Conservation (phyloP, 2,329 filamentous ascomycete species). For the Xylariaceae sp. region DNA sequence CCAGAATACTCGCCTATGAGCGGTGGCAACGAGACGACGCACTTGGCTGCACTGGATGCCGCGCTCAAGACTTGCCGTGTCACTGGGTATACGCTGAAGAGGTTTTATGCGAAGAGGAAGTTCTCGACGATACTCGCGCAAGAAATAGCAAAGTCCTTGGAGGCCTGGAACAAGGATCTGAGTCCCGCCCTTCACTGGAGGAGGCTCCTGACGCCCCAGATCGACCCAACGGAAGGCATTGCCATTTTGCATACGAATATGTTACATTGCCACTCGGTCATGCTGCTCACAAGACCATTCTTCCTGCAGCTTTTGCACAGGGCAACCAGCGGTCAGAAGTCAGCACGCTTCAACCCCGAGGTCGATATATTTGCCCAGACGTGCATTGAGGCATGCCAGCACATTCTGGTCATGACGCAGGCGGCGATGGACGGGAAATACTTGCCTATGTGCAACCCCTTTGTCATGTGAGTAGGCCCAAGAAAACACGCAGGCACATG, state of each 20-base stretch:
- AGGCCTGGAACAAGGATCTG: conserved; percentile 42
- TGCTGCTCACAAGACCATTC: conserved; percentile 57
- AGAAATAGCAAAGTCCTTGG: conserved; percentile 47
- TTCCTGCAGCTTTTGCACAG: conserved; percentile 50
- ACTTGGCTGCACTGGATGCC: conserved; percentile 38
- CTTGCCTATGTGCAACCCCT: conserved; percentile 45
- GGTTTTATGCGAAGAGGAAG: conserved; percentile 51
- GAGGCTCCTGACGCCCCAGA: conserved; percentile 33
- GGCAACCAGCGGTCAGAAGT: conserved; percentile 21
- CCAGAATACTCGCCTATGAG: conserved; percentile 6
- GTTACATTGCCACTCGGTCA: conserved; percentile 54
- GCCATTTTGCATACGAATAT: conserved; percentile 56
- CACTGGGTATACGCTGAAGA: conserved; percentile 50
- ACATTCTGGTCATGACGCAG: conserved; percentile 41
- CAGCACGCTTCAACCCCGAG: conserved; percentile 23
- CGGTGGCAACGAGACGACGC: conserved; percentile 15
- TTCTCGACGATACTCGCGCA: conserved; percentile 51
- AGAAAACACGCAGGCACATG: background rate
- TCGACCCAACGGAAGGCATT: conserved; percentile 41
- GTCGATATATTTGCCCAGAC: conserved; percentile 42
- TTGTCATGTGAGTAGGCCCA: conserved; percentile 41
- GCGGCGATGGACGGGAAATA: conserved; percentile 35
- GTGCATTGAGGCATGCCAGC: conserved; percentile 43
- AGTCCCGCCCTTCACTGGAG: conserved; percentile 42
- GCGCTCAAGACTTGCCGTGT: conserved; percentile 50